phyloP scores from a whole-genome alignment of 768 basidiomycete genomes.

The Termitomyces sp. region DNA sequence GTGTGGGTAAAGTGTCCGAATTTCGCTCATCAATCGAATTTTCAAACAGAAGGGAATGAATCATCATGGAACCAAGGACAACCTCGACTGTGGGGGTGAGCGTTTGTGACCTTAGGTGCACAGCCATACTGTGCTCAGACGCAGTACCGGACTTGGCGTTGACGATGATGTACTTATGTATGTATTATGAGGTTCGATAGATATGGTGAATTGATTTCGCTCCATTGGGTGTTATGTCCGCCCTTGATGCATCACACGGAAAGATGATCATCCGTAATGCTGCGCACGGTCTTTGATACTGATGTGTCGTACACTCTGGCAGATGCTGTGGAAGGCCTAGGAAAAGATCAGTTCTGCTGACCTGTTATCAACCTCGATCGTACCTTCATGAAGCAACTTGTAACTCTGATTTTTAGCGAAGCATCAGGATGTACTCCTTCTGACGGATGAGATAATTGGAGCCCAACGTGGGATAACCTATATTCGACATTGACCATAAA shows the following conservation, averaged over 20 bases:
- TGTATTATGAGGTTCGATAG: conserved; percentile 11
- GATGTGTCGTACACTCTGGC: neutral
- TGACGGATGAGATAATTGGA: neutral
- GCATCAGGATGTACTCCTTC: neutral
- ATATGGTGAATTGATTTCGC: conserved; percentile 12
- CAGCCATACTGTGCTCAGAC: conserved; percentile 33
- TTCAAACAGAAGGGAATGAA: neutral
- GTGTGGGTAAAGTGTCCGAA: neutral
- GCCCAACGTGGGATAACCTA: neutral
- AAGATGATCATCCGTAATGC: neutral
- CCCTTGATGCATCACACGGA: neutral
- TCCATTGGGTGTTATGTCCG: neutral
- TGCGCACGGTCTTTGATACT: neutral
- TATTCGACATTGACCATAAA: neutral
- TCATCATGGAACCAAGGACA: too few relatives aligned
- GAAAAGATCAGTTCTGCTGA: conserved; percentile 2
- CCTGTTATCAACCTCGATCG: conserved; percentile 15
- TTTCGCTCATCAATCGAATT: neutral
- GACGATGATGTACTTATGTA: conserved; percentile 21
- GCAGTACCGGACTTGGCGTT: conserved; percentile 37
- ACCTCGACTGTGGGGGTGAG: neutral
- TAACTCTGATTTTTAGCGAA: neutral
- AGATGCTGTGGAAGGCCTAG: neutral
- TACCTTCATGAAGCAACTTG: neutral
- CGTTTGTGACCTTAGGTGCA: neutral